A percentile compares a stretch with the other conserved stretches of the same genome.
phyloP scores from a whole-genome alignment of 495 filamentous ascomycete species.

The Hypomontagnella submonticulosa region DNA sequence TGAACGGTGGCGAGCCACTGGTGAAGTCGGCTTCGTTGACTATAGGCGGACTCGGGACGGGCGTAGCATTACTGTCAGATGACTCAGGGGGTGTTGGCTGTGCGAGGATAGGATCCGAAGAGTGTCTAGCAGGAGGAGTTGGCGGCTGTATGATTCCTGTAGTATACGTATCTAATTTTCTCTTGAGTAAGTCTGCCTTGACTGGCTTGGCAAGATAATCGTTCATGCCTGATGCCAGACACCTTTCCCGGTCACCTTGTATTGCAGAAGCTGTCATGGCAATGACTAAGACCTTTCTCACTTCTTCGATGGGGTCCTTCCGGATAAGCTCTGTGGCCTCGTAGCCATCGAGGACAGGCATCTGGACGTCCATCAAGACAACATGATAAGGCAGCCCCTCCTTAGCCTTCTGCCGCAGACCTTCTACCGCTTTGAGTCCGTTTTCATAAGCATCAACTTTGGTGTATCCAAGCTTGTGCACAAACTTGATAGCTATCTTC shows the following conservation, averaged over 20 bases:
- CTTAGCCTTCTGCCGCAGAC: conserved; percentile 73
- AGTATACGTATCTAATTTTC: conserved; percentile 76
- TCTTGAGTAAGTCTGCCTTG: conserved; percentile 74
- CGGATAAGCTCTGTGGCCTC: conserved; percentile 86
- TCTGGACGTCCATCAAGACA: conserved; percentile 94
- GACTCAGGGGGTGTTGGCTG: conserved; percentile 10
- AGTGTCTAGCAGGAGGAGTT: conserved; percentile 34
- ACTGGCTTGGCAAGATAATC: conserved; percentile 95
- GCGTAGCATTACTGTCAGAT: conserved; percentile 18
- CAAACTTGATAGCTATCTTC: conserved; percentile 90
- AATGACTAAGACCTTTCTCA: conserved; percentile 83
- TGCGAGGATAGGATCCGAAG: conserved; percentile 27
- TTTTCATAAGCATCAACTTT: conserved; percentile 85
- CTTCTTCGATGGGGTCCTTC: conserved; percentile 74
- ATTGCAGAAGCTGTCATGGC: conserved; percentile 95
- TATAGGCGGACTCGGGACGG: conserved; percentile 20
- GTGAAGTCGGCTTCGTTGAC: conserved; percentile 13
- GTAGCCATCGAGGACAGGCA: conserved; percentile 95
- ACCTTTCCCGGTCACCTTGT: conserved; percentile 91
- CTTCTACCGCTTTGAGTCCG: conserved; percentile 86
- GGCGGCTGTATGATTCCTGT: conserved; percentile 46
- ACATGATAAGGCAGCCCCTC: conserved; percentile 80
- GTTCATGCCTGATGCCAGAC: conserved; percentile 92
- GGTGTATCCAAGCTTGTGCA: conserved; percentile 82
- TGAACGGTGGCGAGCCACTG: conserved; percentile 17